Evolutionary conservation across 257 asterid species (phyloP), one percentile per base, ranked within the genome.

Genomic region (Linderniella brevidens): DNA sequence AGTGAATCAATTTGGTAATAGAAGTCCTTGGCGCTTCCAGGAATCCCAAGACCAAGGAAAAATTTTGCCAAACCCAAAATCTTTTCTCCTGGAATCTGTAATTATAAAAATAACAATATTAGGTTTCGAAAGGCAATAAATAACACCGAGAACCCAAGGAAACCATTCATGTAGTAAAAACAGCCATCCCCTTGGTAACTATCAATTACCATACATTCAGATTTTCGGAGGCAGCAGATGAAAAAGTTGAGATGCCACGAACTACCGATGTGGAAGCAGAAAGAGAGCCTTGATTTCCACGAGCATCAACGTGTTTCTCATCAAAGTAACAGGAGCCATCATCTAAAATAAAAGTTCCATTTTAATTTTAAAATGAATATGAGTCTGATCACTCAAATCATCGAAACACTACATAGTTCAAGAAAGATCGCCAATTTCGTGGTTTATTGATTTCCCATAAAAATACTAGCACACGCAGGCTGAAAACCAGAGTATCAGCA

Each of bases 321-420:
- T 80, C 93, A 45, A 90, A 90, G 81, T 73, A 85, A 74, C 64
- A 81, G 48, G 93, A 59, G 41, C 99, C 99, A 49, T 90, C 93
- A 50, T 85, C 99, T 90, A 58, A 46, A 60, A 43, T 59, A 20
- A 49, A 18, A 16, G 49, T 32, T 38, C 13, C 4, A 43, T 41
- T 39, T 57, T 5, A 29, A 48, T 19, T 44, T 37, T 11, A 52
- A 41, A 55, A 51, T n/a, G n/a, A n/a, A n/a, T n/a, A n/a, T n/a
- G n/a, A n/a, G n/a, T n/a, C 38, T 45, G 13, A 25, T 25, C 32
- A 6, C 32, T 25, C 32, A 25, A 25, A 25, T 25, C 32, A 25
- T 6, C 3, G 32, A 25, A 25, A 25, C 6, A 25, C 32, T 25
- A 25, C 3, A 25, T 25, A 25, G 32, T 25, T n/a, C n/a, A n/a